These are phyloP conservation scores for Xylaria telfairii DNA, from an alignment of 495 filamentous ascomycete genomes.

Conservation along the genomic window DNA sequence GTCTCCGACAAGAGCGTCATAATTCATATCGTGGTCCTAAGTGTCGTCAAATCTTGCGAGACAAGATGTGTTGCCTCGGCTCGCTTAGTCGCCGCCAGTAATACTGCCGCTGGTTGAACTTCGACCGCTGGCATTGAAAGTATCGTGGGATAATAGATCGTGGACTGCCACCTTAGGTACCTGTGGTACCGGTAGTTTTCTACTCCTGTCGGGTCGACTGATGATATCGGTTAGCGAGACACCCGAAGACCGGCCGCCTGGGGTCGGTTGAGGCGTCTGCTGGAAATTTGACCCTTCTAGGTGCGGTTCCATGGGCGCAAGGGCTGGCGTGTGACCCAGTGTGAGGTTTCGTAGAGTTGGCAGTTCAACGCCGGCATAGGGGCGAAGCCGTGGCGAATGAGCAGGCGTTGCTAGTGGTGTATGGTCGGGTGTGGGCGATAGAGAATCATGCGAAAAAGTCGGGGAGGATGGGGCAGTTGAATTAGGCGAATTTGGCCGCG, in stretches of 20 bases:
- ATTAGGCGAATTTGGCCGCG: conserved; percentile 88
- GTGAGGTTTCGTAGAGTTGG: conserved; percentile 89
- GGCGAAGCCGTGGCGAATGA: conserved; percentile 90
- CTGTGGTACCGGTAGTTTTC: conserved; percentile 92
- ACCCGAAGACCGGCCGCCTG: conserved; percentile 59
- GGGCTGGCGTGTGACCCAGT: conserved; percentile 83
- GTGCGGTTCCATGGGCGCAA: conserved; percentile 90
- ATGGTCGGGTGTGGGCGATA: conserved; percentile 95
- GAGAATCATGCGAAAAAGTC: conserved; percentile 96
- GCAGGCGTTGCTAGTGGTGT: conserved; percentile 94
- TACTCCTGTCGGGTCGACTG: conserved; percentile 79
- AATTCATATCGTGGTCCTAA: conserved; percentile 35
- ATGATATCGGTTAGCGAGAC: conserved; percentile 92
- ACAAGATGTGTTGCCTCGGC: conserved; percentile 35
- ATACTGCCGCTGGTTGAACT: conserved; percentile 57
- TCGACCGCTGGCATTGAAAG: conserved; percentile 60
- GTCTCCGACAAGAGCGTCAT: conserved; percentile 38
- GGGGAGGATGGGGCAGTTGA: conserved; percentile 96
- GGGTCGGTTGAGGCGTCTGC: conserved; percentile 43
- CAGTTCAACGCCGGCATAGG: conserved; percentile 71
- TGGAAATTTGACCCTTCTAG: conserved; percentile 56
- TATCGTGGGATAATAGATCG: conserved; percentile 73
- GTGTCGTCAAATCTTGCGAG: conserved; percentile 11
- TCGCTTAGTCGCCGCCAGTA: conserved; percentile 50
- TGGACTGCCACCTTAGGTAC: conserved; percentile 89